Conservation (phyloP, 192 early-diverging fungal genomes). For the Umbelopsis sp. region DNA sequence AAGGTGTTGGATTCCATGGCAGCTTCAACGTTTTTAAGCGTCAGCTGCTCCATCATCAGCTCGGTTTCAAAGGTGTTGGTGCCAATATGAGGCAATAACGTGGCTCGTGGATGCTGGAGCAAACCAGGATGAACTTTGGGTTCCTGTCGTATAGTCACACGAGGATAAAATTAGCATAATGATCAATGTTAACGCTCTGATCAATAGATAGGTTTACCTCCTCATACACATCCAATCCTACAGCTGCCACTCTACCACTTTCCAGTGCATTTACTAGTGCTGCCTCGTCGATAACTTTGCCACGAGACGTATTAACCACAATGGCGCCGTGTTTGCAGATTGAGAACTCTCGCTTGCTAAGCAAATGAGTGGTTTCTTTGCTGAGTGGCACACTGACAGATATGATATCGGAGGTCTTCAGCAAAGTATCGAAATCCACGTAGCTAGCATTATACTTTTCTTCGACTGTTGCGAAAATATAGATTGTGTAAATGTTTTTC, state of each 20-base stretch:
- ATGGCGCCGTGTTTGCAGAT: slow-evolving; percentile 55
- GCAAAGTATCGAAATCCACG: slow-evolving; percentile 53
- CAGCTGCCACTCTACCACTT: slow-evolving; percentile 46
- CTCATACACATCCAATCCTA: slow-evolving; percentile 39
- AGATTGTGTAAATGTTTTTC: background rate
- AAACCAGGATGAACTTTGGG: slow-evolving; percentile 49
- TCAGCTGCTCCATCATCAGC: slow-evolving; percentile 49
- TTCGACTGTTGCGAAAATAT: slow-evolving; percentile 38
- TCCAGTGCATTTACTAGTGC: slow-evolving; percentile 53
- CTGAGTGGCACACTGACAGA: slow-evolving; percentile 50
- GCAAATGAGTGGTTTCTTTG: slow-evolving; percentile 43
- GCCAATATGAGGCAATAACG: slow-evolving; percentile 54
- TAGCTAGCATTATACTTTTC: slow-evolving; percentile 46
- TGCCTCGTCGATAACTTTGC: slow-evolving; percentile 50
- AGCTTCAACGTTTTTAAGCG: slow-evolving; percentile 43
- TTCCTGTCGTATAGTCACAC: slow-evolving; percentile 40
- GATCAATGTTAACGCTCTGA: background rate
- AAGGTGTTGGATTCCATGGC: slow-evolving; percentile 31
- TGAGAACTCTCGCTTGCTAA: slow-evolving; percentile 46
- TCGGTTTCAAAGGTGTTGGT: slow-evolving; percentile 46
- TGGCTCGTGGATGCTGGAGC: slow-evolving; percentile 44
- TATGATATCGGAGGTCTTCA: slow-evolving; percentile 54
- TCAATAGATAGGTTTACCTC: background rate
- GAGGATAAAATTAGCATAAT: slow-evolving; percentile 23
- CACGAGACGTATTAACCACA: slow-evolving; percentile 54